phyloP scores from a whole-genome alignment of 805 yeast genomes.

The Hanseniaspora pseudoguilliermondii region DNA sequence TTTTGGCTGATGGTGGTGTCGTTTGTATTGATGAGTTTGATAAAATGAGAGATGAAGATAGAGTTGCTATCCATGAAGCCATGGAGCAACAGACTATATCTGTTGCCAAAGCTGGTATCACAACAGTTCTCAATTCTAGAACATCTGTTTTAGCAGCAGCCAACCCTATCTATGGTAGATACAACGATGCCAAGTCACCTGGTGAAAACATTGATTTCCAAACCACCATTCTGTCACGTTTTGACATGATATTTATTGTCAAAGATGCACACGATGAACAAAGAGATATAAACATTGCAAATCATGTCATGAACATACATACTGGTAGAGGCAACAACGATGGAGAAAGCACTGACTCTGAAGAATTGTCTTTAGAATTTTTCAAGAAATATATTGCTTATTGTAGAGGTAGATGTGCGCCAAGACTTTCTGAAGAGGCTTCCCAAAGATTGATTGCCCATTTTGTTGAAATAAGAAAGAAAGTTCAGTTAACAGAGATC shows the following conservation, averaged over 20 bases:
- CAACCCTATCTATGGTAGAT: slow-evolving; percentile 91
- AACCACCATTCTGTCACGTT: slow-evolving; percentile 89
- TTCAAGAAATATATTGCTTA: slow-evolving; percentile 89
- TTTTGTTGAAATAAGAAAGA: slow-evolving; percentile 79
- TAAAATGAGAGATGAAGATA: slow-evolving; percentile 97
- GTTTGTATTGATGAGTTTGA: slow-evolving; percentile 98
- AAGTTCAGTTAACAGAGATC: slow-evolving; percentile 66
- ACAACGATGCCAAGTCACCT: slow-evolving; percentile 89
- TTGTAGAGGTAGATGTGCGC: slow-evolving; percentile 84
- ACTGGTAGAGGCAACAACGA: slow-evolving; percentile 48
- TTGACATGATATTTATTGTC: slow-evolving; percentile 95
- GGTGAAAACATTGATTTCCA: slow-evolving; percentile 98
- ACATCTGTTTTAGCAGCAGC: slow-evolving; percentile 97
- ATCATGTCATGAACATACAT: slow-evolving; percentile 89
- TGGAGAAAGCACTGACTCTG: slow-evolving; percentile 33
- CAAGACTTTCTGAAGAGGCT: slow-evolving; percentile 77
- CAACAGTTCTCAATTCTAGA: slow-evolving; percentile 89
- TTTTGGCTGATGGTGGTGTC: slow-evolving; percentile 98
- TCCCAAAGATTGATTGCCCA: slow-evolving; percentile 82
- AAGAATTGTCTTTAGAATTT: slow-evolving; percentile 59
- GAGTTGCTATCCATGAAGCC: slow-evolving; percentile 98
- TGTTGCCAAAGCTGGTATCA: slow-evolving; percentile 97
- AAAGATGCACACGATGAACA: slow-evolving; percentile 85
- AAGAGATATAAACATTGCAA: slow-evolving; percentile 80
- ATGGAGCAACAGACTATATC: slow-evolving; percentile 99